Evolutionary conservation across 1,139 yeast genomes (phyloP).

Genomic region (Hansenula sp.): DNA sequence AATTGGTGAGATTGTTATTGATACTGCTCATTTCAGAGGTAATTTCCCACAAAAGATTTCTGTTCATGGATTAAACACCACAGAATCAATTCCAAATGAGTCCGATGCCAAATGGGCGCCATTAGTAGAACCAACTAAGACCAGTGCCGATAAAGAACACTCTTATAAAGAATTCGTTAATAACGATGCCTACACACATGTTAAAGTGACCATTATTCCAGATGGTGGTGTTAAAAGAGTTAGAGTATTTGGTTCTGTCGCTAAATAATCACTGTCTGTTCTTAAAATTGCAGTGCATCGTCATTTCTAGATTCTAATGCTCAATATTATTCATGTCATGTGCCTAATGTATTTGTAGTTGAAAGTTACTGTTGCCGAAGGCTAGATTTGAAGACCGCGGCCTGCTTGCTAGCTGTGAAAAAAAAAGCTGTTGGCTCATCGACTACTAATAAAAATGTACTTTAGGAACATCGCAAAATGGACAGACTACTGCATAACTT

Average conservation of each 20-base stretch:
- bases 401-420: too few species aligned
- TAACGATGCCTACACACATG: slow-evolving; percentile 49
- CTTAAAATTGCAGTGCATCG: background rate
- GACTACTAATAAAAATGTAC: too few species aligned
- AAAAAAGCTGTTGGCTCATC: background rate
- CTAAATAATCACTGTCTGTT: slow-evolving; percentile 9
- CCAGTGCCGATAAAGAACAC: slow-evolving; percentile 81
- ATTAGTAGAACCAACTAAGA: slow-evolving; percentile 66
- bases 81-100: slow-evolving; percentile 31
- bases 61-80: slow-evolving; percentile 50
- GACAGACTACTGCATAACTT: slow-evolving; percentile 22
- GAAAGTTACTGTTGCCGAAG: too few species aligned
- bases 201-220: slow-evolving; percentile 79
- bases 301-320: too few species aligned
- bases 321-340: too few species aligned
- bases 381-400: too few species aligned
- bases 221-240: slow-evolving; percentile 95
- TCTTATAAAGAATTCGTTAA: slow-evolving; percentile 31
- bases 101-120: slow-evolving; percentile 53
- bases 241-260: slow-evolving; percentile 69
- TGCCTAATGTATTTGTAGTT: too few species aligned
- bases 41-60: slow-evolving; percentile 82
- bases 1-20: slow-evolving; percentile 61
- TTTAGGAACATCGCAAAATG: slow-evolving; percentile 11
- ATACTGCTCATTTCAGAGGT: slow-evolving; percentile 92